Evolutionary conservation across 345 rosid genomes (phyloP).

Genomic region (Eucalyptus erythrocorys): DNA sequence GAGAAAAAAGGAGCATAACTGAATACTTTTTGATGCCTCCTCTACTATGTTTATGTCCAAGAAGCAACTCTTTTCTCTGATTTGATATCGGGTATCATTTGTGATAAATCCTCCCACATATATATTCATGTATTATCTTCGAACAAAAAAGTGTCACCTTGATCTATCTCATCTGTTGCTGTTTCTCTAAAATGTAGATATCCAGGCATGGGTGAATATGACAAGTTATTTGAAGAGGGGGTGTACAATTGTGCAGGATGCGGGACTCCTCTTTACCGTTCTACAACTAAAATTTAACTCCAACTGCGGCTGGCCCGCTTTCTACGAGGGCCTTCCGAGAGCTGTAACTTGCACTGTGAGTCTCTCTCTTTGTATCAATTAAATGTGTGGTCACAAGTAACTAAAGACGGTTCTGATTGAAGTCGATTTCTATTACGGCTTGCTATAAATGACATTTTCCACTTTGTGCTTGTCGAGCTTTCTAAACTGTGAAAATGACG

Average conservation of each 20-base stretch:
- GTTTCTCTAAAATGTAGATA: conserved; percentile 19
- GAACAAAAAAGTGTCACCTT: neutral
- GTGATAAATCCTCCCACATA: neutral
- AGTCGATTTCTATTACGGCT: neutral
- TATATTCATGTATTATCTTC: neutral
- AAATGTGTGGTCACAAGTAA: neutral
- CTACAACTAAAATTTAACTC: conserved; percentile 82
- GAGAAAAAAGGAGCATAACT: neutral
- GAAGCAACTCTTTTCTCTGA: neutral
- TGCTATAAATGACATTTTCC: neutral
- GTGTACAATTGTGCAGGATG: conserved; percentile 80
- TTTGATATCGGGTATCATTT: neutral
- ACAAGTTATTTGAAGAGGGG: conserved; percentile 63
- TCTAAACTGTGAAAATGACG: neutral
- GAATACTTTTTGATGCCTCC: neutral
- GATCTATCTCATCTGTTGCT: neutral
- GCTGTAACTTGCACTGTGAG: conserved; percentile 63
- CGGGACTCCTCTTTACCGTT: conserved; percentile 71
- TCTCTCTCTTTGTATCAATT: neutral
- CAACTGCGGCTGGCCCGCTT: conserved; percentile 98
- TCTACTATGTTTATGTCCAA: neutral
- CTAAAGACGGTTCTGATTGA: neutral
- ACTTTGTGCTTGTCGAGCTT: neutral
- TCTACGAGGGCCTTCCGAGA: conserved; percentile 81
- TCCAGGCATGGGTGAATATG: conserved; percentile 81